Evolutionary conservation across 2,329 filamentous ascomycete genomes (phyloP), one percentile per base, ranked within the genome.

Genomic region (Colletotrichum sp.): DNA sequence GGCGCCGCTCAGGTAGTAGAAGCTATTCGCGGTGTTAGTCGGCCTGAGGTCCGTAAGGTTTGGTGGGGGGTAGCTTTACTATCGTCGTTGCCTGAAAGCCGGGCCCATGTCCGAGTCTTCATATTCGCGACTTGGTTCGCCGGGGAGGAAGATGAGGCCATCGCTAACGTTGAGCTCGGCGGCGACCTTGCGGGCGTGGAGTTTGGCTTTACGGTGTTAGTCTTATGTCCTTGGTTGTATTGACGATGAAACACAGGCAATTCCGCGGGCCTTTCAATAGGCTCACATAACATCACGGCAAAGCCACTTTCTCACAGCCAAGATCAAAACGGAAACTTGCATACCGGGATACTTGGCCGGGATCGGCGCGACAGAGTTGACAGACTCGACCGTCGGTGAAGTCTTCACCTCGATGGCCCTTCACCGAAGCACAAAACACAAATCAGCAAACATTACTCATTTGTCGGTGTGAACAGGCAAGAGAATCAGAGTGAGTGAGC

Each of bases 81-180:
- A 91, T 84, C 90, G 86, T 55, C 90, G 86, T 80, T 92, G 91
- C 60, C 90, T 87, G 78, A 92, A 91, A 55, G 85, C 83, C 27
- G 88, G 89, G 0, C 87, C 87, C 83, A 90, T 88, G 78, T 92
- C 91, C 11, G 91, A 92, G 82, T 92, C 89, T 79, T 91, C 90
- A 78, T 88, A 91, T n/a, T 84, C 83, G 22, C 83, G 82, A 32
- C 88, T 87, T 3, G 86, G 82, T 78, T 90, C 87, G 27, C 91
- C 91, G 1, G 88, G 88, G 19, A 92, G 85, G 79, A 88, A 92
- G 79, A 92, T 86, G 80, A 92, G 83, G 73, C 91, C 90, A 77
- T 87, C 83, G 32, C 84, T 81, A 63, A 86, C 85, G 12, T 84
- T 87, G 16, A 92, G 86, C 79, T 90, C 86, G 28, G 86, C 83